These are phyloP conservation scores for Suhomyces tanzawaensis DNA, from an alignment of 805 yeast genomes.

Conservation along the genomic window DNA sequence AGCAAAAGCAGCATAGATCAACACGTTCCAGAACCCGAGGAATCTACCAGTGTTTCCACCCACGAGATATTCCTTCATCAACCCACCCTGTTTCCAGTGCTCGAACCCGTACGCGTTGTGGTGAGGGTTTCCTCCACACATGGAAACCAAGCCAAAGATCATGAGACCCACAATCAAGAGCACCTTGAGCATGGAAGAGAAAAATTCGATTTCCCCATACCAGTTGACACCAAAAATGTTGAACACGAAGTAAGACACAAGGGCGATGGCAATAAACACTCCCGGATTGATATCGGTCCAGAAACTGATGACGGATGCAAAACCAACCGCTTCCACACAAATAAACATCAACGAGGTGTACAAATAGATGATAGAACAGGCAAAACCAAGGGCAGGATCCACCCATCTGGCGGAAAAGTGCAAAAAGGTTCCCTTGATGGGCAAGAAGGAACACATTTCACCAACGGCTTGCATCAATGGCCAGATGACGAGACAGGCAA, in stretches of 20 bases:
- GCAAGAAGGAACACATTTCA: conserved; percentile 37
- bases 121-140: conserved; percentile 39
- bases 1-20: conserved; percentile 64
- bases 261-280: conserved; percentile 28
- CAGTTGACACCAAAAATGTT: conserved; percentile 45
- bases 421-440: conserved; percentile 35
- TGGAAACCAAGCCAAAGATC: conserved; percentile 33
- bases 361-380: conserved; percentile 31
- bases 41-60: conserved; percentile 60
- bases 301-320: conserved; percentile 27
- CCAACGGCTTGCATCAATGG: conserved; percentile 38
- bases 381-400: conserved; percentile 37
- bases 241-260: conserved; percentile 27
- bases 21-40: conserved; percentile 60
- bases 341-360: conserved; percentile 34
- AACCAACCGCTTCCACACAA: conserved; percentile 33
- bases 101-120: conserved; percentile 34
- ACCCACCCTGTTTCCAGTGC: conserved; percentile 35
- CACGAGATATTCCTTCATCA: conserved; percentile 25
- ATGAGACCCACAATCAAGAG: conserved; percentile 38
- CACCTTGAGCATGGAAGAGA: conserved; percentile 40
- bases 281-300: conserved; percentile 35
- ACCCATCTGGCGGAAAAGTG: conserved; percentile 35
- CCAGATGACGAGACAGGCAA: conserved; percentile 31
- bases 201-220: conserved; percentile 57